phyloP scores from a whole-genome alignment of 331 rosid genomes.

The Prunus yedoensis region DNA sequence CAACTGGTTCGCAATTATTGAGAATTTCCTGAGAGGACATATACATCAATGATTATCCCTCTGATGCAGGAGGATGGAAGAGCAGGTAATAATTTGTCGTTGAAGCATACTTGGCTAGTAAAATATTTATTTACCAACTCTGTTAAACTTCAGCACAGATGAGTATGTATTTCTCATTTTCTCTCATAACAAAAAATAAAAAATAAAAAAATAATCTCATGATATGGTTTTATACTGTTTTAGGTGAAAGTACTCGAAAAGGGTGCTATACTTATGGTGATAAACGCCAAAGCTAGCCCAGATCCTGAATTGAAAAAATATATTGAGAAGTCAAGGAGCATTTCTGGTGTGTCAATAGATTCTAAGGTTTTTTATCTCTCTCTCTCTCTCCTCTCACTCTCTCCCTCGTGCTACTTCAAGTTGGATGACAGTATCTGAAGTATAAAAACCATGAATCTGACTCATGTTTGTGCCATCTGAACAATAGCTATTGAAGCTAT shows the following conservation, averaged over 20 bases:
- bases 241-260: constrained; percentile 74
- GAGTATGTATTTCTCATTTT: constrained; percentile 8
- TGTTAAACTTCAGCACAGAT: constrained; percentile 15
- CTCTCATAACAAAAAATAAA: neutral
- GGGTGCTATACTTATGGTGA: constrained; percentile 84
- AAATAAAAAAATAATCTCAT: neutral
- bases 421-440: neutral
- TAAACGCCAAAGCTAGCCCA: constrained; percentile 65
- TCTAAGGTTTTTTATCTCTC: constrained; percentile 57
- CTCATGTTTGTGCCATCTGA: constrained; percentile 28
- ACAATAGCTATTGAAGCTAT: constrained; percentile 60
- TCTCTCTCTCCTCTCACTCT: constrained; percentile 3
- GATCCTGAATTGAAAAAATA: constrained; percentile 78
- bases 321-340: constrained; percentile 80
- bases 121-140: constrained; percentile 3
- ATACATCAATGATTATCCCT: constrained; percentile 79
- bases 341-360: constrained; percentile 63
- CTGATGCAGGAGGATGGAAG: constrained; percentile 86
- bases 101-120: neutral
- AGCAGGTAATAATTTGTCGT: constrained; percentile 49
- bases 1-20: constrained; percentile 64
- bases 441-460: neutral
- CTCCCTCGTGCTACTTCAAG: neutral
- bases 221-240: constrained; percentile 17
- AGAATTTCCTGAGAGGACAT: constrained; percentile 74